Conservation (phyloP, 164 flowering plant genomes). For the Protea cynaroides region DNA sequence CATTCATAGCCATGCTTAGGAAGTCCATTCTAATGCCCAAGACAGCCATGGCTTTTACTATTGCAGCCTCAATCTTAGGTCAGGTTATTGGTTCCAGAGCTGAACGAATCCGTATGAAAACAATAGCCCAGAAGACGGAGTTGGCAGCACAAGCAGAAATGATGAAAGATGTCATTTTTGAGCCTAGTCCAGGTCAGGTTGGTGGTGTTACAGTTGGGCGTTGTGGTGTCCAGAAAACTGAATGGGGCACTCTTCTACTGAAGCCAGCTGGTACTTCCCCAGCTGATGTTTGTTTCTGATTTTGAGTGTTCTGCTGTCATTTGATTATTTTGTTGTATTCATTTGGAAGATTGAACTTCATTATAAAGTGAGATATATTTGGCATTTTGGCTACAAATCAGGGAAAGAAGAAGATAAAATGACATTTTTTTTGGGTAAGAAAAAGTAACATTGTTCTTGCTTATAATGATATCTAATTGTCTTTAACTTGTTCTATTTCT, state of each 20-base stretch:
- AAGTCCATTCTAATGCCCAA: slow-evolving; percentile 93
- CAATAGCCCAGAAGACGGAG: slow-evolving; percentile 28
- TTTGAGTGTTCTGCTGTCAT: background rate
- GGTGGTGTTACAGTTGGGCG: slow-evolving; percentile 24
- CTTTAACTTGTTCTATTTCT: too few species aligned
- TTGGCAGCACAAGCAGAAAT: background rate
- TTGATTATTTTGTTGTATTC: too few species aligned
- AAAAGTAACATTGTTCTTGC: too few species aligned
- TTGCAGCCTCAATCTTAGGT: slow-evolving; percentile 87
- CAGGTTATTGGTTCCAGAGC: slow-evolving; percentile 96
- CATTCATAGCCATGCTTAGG: slow-evolving; percentile 87
- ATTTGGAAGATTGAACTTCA: too few species aligned
- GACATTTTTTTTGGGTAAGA: too few species aligned
- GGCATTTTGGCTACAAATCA: too few species aligned
- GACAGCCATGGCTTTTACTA: slow-evolving; percentile 94
- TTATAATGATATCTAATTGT: too few species aligned
- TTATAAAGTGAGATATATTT: too few species aligned
- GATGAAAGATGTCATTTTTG: slow-evolving; percentile 12
- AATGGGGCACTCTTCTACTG: slow-evolving; percentile 40
- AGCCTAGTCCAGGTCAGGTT: slow-evolving; percentile 14
- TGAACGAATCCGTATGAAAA: slow-evolving; percentile 68
- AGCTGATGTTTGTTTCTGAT: slow-evolving; percentile 30
- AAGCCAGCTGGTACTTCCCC: slow-evolving; percentile 29
- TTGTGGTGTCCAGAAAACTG: slow-evolving; percentile 23
- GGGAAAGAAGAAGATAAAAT: too few species aligned